Evolutionary conservation across 495 filamentous ascomycete genomes (phyloP).

Genomic region (Friedmanniomyces simplex): DNA sequence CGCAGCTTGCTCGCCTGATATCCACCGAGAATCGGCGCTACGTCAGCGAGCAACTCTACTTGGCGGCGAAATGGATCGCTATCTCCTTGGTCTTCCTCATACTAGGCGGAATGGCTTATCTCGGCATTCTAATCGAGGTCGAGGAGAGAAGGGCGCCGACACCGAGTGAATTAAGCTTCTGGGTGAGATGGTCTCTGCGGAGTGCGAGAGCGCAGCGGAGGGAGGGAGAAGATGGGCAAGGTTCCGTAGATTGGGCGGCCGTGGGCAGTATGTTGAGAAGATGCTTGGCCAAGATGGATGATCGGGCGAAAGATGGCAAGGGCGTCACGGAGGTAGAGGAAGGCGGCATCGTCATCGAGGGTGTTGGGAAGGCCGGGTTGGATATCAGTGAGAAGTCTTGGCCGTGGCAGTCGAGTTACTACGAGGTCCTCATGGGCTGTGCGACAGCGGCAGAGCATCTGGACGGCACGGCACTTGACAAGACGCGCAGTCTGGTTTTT

Average conservation of each 20-base stretch:
- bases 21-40: slow-evolving; percentile 65
- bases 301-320: slow-evolving; percentile 55
- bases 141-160: slow-evolving; percentile 45
- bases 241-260: slow-evolving; percentile 53
- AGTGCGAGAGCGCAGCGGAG: slow-evolving; percentile 5
- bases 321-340: slow-evolving; percentile 47
- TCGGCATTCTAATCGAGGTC: slow-evolving; percentile 54
- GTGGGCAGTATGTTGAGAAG: slow-evolving; percentile 44
- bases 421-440: slow-evolving; percentile 62
- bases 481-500: slow-evolving; percentile 49
- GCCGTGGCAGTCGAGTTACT: slow-evolving; percentile 75
- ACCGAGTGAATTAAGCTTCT: slow-evolving; percentile 23
- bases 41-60: slow-evolving; percentile 52
- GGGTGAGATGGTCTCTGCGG: slow-evolving; percentile 35
- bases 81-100: slow-evolving; percentile 46
- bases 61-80: slow-evolving; percentile 48
- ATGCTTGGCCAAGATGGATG: slow-evolving; percentile 38
- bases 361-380: slow-evolving; percentile 47
- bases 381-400: slow-evolving; percentile 68
- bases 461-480: slow-evolving; percentile 65
- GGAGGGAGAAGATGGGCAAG: slow-evolving; percentile 34
- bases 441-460: slow-evolving; percentile 69
- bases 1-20: slow-evolving; percentile 55
- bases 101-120: slow-evolving; percentile 42
- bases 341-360: slow-evolving; percentile 45